Evolutionary conservation across 768 basidiomycete species (phyloP).

Genomic region (Krasilnikovozyma curviuscula): DNA sequence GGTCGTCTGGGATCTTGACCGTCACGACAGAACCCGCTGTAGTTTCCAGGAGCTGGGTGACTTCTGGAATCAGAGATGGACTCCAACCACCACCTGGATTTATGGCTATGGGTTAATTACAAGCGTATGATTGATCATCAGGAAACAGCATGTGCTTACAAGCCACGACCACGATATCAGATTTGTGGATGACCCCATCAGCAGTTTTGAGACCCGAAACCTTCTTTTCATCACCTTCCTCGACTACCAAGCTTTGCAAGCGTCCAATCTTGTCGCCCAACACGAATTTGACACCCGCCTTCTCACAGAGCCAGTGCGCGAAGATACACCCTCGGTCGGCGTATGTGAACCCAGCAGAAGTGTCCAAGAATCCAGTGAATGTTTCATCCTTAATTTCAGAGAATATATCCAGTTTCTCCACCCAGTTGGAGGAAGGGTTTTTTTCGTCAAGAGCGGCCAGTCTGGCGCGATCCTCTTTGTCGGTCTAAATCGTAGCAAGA

Average conservation of each 20-base stretch:
- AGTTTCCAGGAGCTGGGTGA: slow-evolving; percentile 11
- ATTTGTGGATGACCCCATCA: slow-evolving; percentile 13
- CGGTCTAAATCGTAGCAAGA: background rate
- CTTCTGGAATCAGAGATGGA: slow-evolving; percentile 13
- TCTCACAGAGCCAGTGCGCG: slow-evolving; percentile 12
- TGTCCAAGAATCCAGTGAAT: slow-evolving; percentile 12
- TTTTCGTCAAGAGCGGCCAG: slow-evolving; percentile 2
- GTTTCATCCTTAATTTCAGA: background rate
- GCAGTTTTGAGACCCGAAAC: slow-evolving; percentile 12
- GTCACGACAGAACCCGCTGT: slow-evolving; percentile 15
- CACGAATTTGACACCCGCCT: slow-evolving; percentile 15
- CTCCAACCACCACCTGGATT: slow-evolving; percentile 17
- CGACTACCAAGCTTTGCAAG: slow-evolving; percentile 10
- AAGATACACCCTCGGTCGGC: slow-evolving; percentile 13
- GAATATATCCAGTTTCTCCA: slow-evolving; percentile 9
- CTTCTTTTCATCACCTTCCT: background rate
- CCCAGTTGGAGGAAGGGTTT: no score
- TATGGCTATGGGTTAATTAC: background rate
- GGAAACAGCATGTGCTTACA: slow-evolving; percentile 7
- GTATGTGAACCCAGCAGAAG: slow-evolving; percentile 14
- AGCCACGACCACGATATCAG: slow-evolving; percentile 15
- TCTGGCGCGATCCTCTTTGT: background rate
- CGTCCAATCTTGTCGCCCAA: slow-evolving; percentile 10
- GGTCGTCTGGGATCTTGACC: slow-evolving; percentile 14
- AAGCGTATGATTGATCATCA: no score